Conservation (phyloP, 345 rosid genomes). For the Populus davidiana region DNA sequence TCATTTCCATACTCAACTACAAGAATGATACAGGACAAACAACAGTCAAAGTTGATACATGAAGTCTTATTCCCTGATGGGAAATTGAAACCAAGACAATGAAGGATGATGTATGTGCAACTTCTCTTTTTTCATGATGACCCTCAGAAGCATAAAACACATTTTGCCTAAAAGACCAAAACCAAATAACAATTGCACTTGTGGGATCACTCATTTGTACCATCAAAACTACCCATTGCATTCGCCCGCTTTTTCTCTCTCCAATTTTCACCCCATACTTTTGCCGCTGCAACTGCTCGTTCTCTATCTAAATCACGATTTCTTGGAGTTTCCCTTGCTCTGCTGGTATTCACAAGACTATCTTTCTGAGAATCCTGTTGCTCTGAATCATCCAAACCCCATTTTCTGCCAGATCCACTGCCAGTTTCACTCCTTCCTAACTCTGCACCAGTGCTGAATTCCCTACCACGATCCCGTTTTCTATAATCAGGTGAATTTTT, state of each 20-base stretch:
- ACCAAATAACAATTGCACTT: not conserved
- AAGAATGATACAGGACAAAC: conserved; percentile 23
- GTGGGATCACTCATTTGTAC: conserved; percentile 53
- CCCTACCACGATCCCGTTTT: conserved; percentile 58
- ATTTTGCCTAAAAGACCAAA: conserved; percentile 9
- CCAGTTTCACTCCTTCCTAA: conserved; percentile 58
- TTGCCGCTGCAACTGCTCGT: conserved; percentile 94
- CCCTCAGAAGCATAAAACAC: conserved; percentile 23
- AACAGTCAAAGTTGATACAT: conserved; percentile 33
- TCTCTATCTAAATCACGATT: conserved; percentile 88
- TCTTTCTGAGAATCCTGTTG: conserved; percentile 64
- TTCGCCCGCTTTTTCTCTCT: conserved; percentile 79
- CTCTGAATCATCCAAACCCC: conserved; percentile 64
- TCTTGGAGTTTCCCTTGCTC: conserved; percentile 70
- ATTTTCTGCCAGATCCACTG: conserved; percentile 78
- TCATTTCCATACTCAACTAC: conserved; percentile 2
- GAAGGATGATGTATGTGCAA: conserved; percentile 28
- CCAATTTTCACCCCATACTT: conserved; percentile 99
- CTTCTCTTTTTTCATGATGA: conserved; percentile 9
- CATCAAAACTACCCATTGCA: conserved; percentile 69
- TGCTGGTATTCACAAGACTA: conserved; percentile 61
- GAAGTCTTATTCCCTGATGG: conserved; percentile 31
- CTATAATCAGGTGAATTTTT: conserved; percentile 88
- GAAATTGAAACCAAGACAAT: conserved; percentile 24
- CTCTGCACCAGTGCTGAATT: conserved; percentile 49